phyloP scores from a whole-genome alignment of 192 early-diverging fungal species.

The Borealophlyctis nickersoniae region DNA sequence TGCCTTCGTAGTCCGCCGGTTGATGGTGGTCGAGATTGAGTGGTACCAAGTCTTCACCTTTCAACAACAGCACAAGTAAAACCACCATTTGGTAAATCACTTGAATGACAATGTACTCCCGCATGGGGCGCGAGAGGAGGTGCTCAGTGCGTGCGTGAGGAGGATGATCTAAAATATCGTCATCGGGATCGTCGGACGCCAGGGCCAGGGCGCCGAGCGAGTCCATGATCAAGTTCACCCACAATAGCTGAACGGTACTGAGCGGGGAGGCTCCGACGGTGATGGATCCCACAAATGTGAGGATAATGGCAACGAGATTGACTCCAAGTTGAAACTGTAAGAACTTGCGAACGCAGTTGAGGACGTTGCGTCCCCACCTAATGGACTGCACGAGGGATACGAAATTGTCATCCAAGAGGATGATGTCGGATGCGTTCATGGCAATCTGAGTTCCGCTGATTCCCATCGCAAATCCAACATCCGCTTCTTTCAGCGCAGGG shows the following conservation, averaged over 20 bases:
- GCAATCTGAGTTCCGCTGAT: slow-evolving; percentile 62
- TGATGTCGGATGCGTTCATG: slow-evolving; percentile 60
- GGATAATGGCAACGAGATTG: slow-evolving; percentile 52
- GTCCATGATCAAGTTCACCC: slow-evolving; percentile 66
- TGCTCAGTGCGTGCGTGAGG: slow-evolving; percentile 48
- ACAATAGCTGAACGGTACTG: slow-evolving; percentile 57
- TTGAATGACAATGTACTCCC: slow-evolving; percentile 48
- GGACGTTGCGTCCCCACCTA: slow-evolving; percentile 59
- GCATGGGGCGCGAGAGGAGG: slow-evolving; percentile 45
- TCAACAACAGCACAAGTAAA: slow-evolving; percentile 41
- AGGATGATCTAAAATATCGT: slow-evolving; percentile 49
- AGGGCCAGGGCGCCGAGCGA: slow-evolving; percentile 54
- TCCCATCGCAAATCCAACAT: slow-evolving; percentile 64
- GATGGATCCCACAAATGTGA: slow-evolving; percentile 56
- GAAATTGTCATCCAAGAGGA: slow-evolving; percentile 62
- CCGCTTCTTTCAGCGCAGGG: slow-evolving; percentile 55
- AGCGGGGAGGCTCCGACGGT: slow-evolving; percentile 45
- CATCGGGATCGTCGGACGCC: slow-evolving; percentile 56
- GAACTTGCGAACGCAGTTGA: slow-evolving; percentile 58
- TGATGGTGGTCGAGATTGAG: slow-evolving; percentile 9
- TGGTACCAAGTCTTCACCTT: slow-evolving; percentile 35
- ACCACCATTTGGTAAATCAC: slow-evolving; percentile 46
- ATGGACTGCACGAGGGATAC: slow-evolving; percentile 54
- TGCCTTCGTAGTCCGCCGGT: slow-evolving; percentile 12
- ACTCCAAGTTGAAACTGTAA: slow-evolving; percentile 63